These are phyloP conservation scores for Incumbomyces lentus DNA, from an alignment of 2,329 filamentous ascomycete species.

Conservation along the genomic window DNA sequence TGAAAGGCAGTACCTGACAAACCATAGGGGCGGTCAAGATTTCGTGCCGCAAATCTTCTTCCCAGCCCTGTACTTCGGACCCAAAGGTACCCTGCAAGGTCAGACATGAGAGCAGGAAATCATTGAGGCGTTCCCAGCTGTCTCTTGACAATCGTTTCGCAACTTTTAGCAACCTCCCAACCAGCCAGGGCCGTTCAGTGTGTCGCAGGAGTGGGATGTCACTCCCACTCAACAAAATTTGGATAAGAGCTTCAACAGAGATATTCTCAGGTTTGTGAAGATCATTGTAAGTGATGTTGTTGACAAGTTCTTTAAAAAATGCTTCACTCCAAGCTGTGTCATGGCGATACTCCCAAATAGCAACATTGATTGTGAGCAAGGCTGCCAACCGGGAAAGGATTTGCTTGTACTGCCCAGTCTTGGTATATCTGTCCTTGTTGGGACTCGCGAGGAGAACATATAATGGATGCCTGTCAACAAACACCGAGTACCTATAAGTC, in stretches of 20 bases:
- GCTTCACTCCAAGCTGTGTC: slow-evolving; percentile 22
- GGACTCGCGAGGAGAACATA: slow-evolving; percentile 27
- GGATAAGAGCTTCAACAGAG: slow-evolving; percentile 31
- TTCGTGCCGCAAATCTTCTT: slow-evolving; percentile 26
- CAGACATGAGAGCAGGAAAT: slow-evolving; percentile 29
- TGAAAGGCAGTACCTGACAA: slow-evolving; percentile 26
- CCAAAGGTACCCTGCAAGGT: slow-evolving; percentile 22
- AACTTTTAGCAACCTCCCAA: slow-evolving; percentile 31
- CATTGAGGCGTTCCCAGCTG: slow-evolving; percentile 28
- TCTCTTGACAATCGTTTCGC: slow-evolving; percentile 27
- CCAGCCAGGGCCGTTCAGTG: slow-evolving; percentile 29
- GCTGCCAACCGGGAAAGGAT: slow-evolving; percentile 28
- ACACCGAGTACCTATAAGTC: slow-evolving; percentile 23
- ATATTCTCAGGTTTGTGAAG: slow-evolving; percentile 24
- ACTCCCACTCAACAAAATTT: slow-evolving; percentile 30
- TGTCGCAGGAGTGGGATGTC: slow-evolving; percentile 20
- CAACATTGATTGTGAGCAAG: slow-evolving; percentile 30
- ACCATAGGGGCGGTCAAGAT: slow-evolving; percentile 28
- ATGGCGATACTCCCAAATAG: slow-evolving; percentile 32
- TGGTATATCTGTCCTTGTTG: slow-evolving; percentile 25
- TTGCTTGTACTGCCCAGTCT: slow-evolving; percentile 30
- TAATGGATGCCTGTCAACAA: slow-evolving; percentile 25
- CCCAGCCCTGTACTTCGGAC: slow-evolving; percentile 23
- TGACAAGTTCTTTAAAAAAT: slow-evolving; percentile 27
- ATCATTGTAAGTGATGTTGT: slow-evolving; percentile 26